Percentiles rank a stretch among this genome's conserved stretches.
Evolutionary conservation across 202 grass and related monocot species (phyloP).

Genomic region (Musa balbisiana): DNA sequence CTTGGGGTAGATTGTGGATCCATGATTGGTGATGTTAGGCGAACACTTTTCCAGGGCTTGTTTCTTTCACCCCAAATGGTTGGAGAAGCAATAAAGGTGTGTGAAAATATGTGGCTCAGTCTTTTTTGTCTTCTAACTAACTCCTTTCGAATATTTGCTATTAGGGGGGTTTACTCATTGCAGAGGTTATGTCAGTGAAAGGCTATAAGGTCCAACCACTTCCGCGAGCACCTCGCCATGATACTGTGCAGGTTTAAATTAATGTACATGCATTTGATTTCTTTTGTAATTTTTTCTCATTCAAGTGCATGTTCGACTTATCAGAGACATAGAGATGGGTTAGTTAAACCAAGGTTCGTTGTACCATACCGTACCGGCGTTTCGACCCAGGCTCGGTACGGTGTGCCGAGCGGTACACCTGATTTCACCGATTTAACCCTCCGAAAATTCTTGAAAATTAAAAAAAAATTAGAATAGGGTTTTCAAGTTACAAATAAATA

Average conservation of each 20-base stretch:
- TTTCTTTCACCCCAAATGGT: conserved; percentile 94
- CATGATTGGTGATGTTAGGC: conserved; percentile 67
- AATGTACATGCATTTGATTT: background rate
- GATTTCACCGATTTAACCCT: too few relatives aligned
- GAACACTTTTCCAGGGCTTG: conserved; percentile 78
- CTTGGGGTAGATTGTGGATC: conserved; percentile 84
- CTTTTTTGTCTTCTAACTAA: background rate
- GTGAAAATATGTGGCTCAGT: background rate
- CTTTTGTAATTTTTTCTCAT: background rate
- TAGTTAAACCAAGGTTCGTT: too few relatives aligned
- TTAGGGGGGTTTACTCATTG: conserved; percentile 82
- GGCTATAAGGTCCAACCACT: conserved; percentile 81
- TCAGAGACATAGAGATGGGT: background rate
- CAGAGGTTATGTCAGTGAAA: conserved; percentile 68
- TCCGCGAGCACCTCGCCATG: conserved; percentile 48
- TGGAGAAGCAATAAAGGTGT: conserved; percentile 82
- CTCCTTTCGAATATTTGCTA: conserved; percentile 17
- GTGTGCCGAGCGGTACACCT: too few relatives aligned
- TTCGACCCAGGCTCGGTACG: too few relatives aligned
- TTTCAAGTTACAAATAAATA: too few relatives aligned
- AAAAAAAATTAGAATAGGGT: too few relatives aligned
- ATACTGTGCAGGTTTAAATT: conserved; percentile 75
- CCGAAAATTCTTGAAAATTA: too few relatives aligned
- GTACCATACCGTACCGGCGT: too few relatives aligned
- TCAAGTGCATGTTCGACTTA: background rate